Evolutionary conservation across 2,329 filamentous ascomycete genomes (phyloP).

Genomic region (Monosporascus sp.): DNA sequence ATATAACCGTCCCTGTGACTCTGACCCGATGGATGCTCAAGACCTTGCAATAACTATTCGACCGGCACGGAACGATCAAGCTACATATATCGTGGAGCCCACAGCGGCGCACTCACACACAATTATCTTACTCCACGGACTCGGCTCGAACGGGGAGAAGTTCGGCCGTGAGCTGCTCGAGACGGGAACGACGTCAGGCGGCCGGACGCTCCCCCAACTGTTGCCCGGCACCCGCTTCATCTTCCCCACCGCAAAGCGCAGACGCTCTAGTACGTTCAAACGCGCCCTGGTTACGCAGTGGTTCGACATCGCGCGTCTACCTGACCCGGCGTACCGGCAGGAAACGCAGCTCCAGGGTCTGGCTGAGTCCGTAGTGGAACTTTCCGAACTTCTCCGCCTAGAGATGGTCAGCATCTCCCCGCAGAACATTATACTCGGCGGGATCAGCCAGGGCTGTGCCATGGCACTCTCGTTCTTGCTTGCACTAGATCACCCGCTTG

Average conservation of each 20-base stretch:
- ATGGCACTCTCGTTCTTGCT: conserved; percentile 38
- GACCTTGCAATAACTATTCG: no score
- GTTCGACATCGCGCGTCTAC: conserved; percentile 42
- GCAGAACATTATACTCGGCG: conserved; percentile 42
- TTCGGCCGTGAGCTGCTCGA: conserved; percentile 29
- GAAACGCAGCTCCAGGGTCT: conserved; percentile 41
- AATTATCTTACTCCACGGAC: conserved; percentile 16
- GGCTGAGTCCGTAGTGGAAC: conserved; percentile 31
- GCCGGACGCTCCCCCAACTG: conserved; percentile 25
- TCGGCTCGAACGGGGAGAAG: conserved; percentile 14
- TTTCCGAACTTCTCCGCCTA: conserved; percentile 28
- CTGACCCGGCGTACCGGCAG: conserved; percentile 33
- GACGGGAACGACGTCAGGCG: conserved; percentile 21
- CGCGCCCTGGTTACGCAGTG: conserved; percentile 42
- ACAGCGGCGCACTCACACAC: conserved; percentile 10
- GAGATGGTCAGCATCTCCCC: conserved; percentile 27
- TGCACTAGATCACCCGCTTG: conserved; percentile 30
- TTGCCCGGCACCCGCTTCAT: conserved; percentile 40
- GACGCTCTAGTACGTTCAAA: conserved; percentile 38
- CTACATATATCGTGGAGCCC: conserved; percentile 16
- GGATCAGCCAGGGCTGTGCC: conserved; percentile 50
- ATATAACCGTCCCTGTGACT: no score
- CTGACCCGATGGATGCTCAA: no score
- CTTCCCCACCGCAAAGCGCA: conserved; percentile 43
- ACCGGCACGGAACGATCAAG: not conserved